phyloP scores from a whole-genome alignment of 495 filamentous ascomycete species.

The Pseudevernia furfuracea region DNA sequence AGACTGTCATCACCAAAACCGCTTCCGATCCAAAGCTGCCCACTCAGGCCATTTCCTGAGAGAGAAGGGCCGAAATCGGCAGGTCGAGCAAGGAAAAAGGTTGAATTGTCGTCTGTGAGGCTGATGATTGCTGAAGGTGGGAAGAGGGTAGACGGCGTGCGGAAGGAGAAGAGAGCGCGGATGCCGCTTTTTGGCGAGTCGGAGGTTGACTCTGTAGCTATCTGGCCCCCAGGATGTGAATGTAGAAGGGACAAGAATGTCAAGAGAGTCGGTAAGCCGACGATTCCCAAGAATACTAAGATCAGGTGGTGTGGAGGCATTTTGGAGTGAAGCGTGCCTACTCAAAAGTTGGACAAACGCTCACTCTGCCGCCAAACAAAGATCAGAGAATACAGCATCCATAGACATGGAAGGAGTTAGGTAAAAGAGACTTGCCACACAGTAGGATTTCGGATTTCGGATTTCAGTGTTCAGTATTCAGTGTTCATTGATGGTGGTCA shows the following conservation, averaged over 20 bases:
- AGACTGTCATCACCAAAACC: slow-evolving; percentile 73
- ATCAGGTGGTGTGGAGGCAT: slow-evolving; percentile 53
- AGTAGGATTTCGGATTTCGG: slow-evolving; percentile 5
- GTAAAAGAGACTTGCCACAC: neutral
- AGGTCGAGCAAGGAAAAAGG: slow-evolving; percentile 86
- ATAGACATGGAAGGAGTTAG: neutral
- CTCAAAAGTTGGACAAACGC: slow-evolving; percentile 10
- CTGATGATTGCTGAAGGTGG: slow-evolving; percentile 92
- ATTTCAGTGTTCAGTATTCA: too few relatives aligned
- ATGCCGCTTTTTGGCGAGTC: slow-evolving; percentile 40
- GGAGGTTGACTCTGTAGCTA: slow-evolving; percentile 35
- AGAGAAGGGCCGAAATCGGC: slow-evolving; percentile 86
- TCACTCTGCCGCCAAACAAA: slow-evolving; percentile 3
- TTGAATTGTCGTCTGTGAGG: slow-evolving; percentile 94
- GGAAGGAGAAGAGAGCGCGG: slow-evolving; percentile 54
- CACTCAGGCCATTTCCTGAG: slow-evolving; percentile 66
- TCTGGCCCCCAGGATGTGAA: slow-evolving; percentile 32
- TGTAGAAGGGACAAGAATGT: slow-evolving; percentile 46
- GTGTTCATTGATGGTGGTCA: neutral
- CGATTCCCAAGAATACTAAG: slow-evolving; percentile 45
- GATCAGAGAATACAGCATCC: neutral
- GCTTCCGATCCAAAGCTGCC: slow-evolving; percentile 82
- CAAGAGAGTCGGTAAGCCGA: slow-evolving; percentile 47
- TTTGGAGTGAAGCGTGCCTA: neutral
- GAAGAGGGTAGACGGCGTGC: slow-evolving; percentile 70